Conservation (phyloP, 2,329 filamentous ascomycete genomes). For the Calonectria fujianensis region DNA sequence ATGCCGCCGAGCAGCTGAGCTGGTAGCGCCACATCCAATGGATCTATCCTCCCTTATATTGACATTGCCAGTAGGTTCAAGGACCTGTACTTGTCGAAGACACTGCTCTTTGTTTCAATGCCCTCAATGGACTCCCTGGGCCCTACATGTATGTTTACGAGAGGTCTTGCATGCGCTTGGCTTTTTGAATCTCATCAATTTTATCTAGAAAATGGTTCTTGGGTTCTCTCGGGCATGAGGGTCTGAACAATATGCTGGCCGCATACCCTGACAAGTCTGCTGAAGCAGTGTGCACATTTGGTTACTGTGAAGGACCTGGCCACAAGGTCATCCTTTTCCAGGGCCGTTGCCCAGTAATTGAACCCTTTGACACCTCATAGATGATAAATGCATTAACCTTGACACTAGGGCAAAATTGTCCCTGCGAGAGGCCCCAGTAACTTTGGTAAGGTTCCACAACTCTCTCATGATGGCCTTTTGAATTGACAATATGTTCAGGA, state of each 20-base stretch:
- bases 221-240: slow-evolving; percentile 85
- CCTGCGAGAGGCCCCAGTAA: slow-evolving; percentile 84
- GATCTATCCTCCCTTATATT: slow-evolving; percentile 6
- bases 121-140: slow-evolving; percentile 91
- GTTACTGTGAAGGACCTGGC: slow-evolving; percentile 89
- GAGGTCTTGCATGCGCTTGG: background rate
- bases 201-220: slow-evolving; percentile 93
- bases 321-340: slow-evolving; percentile 92
- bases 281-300: slow-evolving; percentile 97
- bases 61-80: slow-evolving; percentile 73
- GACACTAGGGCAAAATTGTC: slow-evolving; percentile 82
- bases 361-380: background rate
- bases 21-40: slow-evolving; percentile 69
- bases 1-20: slow-evolving; percentile 86
- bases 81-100: slow-evolving; percentile 97
- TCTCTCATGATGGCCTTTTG: background rate
- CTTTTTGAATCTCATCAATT: background rate
- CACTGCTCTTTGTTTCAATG: slow-evolving; percentile 94
- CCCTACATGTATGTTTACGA: slow-evolving; percentile 88
- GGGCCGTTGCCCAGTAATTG: slow-evolving; percentile 84
- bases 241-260: slow-evolving; percentile 91
- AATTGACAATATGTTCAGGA: slow-evolving; percentile 71
- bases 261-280: slow-evolving; percentile 94
- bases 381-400: slow-evolving; percentile 26
- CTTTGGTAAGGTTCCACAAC: slow-evolving; percentile 79